phyloP scores from a whole-genome alignment of 2,329 filamentous ascomycete genomes.

The Mycosphaerella sp. region DNA sequence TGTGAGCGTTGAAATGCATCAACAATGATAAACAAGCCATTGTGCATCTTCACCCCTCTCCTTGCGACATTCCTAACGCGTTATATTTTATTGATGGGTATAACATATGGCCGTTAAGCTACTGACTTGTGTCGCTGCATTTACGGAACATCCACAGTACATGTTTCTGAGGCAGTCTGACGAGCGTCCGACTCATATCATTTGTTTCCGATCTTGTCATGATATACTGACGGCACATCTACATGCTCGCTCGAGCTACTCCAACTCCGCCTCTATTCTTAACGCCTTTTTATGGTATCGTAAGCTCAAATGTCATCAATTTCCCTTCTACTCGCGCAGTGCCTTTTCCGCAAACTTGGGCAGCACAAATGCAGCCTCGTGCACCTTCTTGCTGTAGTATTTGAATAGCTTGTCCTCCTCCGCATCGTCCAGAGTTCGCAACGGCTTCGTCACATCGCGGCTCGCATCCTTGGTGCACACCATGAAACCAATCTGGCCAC shows the following conservation, averaged over 20 bases:
- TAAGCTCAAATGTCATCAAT: not conserved
- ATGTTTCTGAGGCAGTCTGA: too few species aligned
- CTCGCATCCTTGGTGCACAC: constrained; percentile 93
- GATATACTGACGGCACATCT: too few species aligned
- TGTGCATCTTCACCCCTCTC: not conserved
- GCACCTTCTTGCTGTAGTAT: constrained; percentile 97
- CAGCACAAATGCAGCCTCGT: constrained; percentile 88
- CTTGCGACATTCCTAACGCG: too few species aligned
- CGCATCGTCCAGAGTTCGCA: constrained; percentile 73
- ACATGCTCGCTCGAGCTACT: too few species aligned
- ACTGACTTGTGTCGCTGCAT: too few species aligned
- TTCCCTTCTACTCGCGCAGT: constrained; percentile 34
- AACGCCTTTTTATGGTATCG: constrained; percentile 3
- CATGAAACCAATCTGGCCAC: constrained; percentile 99
- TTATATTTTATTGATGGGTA: not conserved
- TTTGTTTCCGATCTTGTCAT: too few species aligned
- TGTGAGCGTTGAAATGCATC: not conserved
- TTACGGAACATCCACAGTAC: too few species aligned
- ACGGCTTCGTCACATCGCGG: constrained; percentile 75
- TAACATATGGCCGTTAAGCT: too few species aligned
- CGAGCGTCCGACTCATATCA: too few species aligned
- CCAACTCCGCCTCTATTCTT: not conserved
- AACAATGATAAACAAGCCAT: not conserved
- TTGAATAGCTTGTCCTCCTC: constrained; percentile 89
- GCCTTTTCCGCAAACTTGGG: constrained; percentile 87